Percentiles rank a stretch among this genome's conserved stretches.
Conservation (phyloP, 1,284 basidiomycete species). For the Afroboletus lepidellus region DNA sequence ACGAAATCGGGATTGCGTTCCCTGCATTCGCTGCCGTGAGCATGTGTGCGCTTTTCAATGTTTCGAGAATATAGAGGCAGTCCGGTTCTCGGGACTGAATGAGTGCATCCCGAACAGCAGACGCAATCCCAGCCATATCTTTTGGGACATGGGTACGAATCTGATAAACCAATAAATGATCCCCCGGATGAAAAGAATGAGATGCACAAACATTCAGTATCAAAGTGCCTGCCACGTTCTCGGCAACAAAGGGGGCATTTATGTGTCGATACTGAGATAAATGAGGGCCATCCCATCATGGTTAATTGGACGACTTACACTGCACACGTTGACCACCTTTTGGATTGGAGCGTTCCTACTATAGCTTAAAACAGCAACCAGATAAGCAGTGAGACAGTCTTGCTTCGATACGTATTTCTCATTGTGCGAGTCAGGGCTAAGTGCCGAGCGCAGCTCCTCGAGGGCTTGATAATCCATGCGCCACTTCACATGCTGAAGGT, state of each 20-base stretch:
- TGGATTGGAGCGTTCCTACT: slow-evolving; percentile 7
- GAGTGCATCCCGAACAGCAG: slow-evolving; percentile 29
- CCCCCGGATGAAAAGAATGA: not conserved
- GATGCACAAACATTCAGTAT: slow-evolving; percentile 29
- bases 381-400: slow-evolving; percentile 35
- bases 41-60: slow-evolving; percentile 31
- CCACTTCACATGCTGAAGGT: slow-evolving; percentile 15
- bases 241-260: not conserved
- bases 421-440: slow-evolving; percentile 4
- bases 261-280: slow-evolving; percentile 27
- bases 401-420: slow-evolving; percentile 23
- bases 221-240: slow-evolving; percentile 20
- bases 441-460: slow-evolving; percentile 14
- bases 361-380: slow-evolving; percentile 26
- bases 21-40: slow-evolving; percentile 24
- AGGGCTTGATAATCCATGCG: slow-evolving; percentile 9
- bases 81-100: slow-evolving; percentile 16
- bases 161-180: slow-evolving; percentile 8
- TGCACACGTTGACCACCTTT: slow-evolving; percentile 29
- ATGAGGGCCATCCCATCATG: not conserved
- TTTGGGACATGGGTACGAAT: slow-evolving; percentile 14
- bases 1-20: slow-evolving; percentile 20
- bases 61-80: slow-evolving; percentile 28
- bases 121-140: slow-evolving; percentile 23
- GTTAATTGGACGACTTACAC: slow-evolving; percentile 22